Evolutionary conservation across 371 early-diverging fungal genomes (phyloP).

Genomic region (Apophysomyces trapeziformis): DNA sequence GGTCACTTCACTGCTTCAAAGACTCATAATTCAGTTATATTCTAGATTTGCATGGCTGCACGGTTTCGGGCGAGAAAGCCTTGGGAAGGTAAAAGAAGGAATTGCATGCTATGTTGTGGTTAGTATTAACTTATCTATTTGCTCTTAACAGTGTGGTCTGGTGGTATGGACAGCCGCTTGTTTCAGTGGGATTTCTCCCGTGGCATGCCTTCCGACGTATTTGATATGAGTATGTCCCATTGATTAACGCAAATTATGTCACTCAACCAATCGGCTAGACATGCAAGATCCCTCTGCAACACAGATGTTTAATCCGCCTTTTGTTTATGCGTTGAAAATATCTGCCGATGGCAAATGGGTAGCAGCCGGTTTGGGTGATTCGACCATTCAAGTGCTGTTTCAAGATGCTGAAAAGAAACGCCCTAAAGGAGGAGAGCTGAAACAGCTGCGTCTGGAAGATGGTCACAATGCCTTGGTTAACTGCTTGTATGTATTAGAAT

Average conservation of each 20-base stretch:
- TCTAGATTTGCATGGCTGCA: slow-evolving; percentile 51
- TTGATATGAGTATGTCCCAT: slow-evolving; percentile 32
- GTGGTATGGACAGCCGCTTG: slow-evolving; percentile 51
- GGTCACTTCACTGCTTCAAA: neutral
- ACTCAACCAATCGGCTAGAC: slow-evolving; percentile 21
- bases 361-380: slow-evolving; percentile 51
- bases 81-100: slow-evolving; percentile 44
- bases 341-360: slow-evolving; percentile 40
- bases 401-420: slow-evolving; percentile 19
- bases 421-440: slow-evolving; percentile 12
- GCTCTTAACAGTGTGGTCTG: slow-evolving; percentile 45
- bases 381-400: slow-evolving; percentile 32
- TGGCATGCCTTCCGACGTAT: slow-evolving; percentile 30
- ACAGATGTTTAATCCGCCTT: slow-evolving; percentile 58
- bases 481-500: slow-evolving; percentile 34
- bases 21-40: neutral
- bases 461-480: slow-evolving; percentile 45
- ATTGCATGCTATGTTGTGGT: neutral
- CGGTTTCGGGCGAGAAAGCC: slow-evolving; percentile 45
- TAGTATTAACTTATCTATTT: neutral
- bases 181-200: slow-evolving; percentile 54
- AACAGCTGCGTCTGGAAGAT: slow-evolving; percentile 27
- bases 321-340: slow-evolving; percentile 41
- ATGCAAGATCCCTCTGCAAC: slow-evolving; percentile 32
- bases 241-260: neutral